Conservation (phyloP, 2,329 filamentous ascomycete species). For the Cordyceps farinosa region DNA sequence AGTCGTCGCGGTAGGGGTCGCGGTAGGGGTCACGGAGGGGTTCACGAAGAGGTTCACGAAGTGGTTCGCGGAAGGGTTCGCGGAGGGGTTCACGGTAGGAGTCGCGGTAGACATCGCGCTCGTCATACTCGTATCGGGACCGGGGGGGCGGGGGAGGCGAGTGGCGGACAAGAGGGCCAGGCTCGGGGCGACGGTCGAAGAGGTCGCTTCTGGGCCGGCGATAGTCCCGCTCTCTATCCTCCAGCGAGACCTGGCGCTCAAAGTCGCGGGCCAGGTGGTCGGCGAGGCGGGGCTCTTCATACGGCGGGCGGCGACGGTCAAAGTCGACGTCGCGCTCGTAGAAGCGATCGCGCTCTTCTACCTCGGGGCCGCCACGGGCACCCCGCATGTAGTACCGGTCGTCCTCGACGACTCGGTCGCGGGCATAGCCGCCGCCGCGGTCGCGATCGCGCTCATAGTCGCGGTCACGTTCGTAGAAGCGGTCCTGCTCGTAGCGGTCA, state of each 20-base stretch:
- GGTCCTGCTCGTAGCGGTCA: conserved; percentile 18
- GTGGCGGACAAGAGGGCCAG: conserved; percentile 36
- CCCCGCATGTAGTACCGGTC: conserved; percentile 44
- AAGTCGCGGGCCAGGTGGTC: conserved; percentile 31
- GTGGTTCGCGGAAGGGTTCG: conserved; percentile 27
- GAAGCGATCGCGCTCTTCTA: conserved; percentile 42
- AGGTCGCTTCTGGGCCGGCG: conserved; percentile 73
- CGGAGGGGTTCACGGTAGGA: conserved; percentile 41
- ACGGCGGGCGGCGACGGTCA: conserved; percentile 44
- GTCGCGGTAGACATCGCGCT: conserved; percentile 55
- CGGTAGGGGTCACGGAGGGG: conserved; percentile 35
- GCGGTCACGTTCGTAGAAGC: conserved; percentile 16
- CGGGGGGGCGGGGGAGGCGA: conserved; percentile 19
- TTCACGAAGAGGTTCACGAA: conserved; percentile 35
- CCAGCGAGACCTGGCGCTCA: conserved; percentile 53
- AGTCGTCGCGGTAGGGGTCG: conserved; percentile 38
- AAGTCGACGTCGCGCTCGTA: conserved; percentile 39
- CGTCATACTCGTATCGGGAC: conserved; percentile 42
- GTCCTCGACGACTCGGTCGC: conserved; percentile 48
- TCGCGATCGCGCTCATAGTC: conserved; percentile 45
- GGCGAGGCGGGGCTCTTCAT: conserved; percentile 47
- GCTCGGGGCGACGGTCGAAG: conserved; percentile 72
- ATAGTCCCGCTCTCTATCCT: conserved; percentile 46
- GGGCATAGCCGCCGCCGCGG: conserved; percentile 37
- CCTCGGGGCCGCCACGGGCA: conserved; percentile 40